A percentile compares a stretch with the other conserved stretches of the same genome.
Conservation (phyloP, 305 asterid genomes). For the Fraxinus dipetala region DNA sequence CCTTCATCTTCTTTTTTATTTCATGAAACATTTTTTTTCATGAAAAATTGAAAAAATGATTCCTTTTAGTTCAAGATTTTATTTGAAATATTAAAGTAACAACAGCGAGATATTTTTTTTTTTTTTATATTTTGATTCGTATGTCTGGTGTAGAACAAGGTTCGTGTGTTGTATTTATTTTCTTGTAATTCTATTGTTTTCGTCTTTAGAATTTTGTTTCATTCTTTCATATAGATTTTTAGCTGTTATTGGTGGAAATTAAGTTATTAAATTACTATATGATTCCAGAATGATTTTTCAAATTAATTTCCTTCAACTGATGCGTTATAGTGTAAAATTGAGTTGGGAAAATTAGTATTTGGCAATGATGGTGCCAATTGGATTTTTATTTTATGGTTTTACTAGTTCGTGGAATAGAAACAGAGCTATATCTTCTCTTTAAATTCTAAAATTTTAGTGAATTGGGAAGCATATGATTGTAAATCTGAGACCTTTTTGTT, state of each 20-base stretch:
- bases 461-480: constrained; percentile 4
- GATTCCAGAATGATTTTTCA: constrained; percentile 9
- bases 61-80: background rate
- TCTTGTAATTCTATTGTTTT: background rate
- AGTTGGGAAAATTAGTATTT: background rate
- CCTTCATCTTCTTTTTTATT: background rate
- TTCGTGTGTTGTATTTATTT: background rate
- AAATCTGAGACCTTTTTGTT: background rate
- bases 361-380: background rate
- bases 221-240: background rate
- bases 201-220: background rate
- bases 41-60: background rate
- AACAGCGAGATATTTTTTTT: background rate
- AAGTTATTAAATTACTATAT: constrained; percentile 7
- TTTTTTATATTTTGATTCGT: background rate
- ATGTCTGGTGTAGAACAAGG: background rate
- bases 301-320: constrained; percentile 4
- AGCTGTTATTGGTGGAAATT: background rate
- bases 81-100: background rate
- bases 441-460: background rate
- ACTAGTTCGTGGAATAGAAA: background rate
- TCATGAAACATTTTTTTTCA: background rate
- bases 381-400: background rate
- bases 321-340: background rate
- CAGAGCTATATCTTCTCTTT: background rate